Conservation (phyloP, 345 rosid genomes). For the Hevea brasiliensis region DNA sequence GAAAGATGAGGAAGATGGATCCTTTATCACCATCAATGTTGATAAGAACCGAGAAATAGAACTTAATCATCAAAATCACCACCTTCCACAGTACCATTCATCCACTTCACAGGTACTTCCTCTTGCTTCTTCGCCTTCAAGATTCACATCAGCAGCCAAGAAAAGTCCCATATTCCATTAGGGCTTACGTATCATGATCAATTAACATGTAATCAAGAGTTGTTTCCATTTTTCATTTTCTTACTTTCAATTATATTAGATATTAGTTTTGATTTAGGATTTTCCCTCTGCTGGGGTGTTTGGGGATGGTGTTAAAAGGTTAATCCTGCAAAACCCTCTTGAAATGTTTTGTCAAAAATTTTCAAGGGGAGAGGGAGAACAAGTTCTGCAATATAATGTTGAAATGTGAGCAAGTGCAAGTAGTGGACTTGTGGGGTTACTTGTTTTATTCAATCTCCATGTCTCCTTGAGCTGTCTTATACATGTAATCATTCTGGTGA, state of each 20-base stretch:
- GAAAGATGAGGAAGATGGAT: conserved; percentile 53
- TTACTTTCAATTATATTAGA: neutral
- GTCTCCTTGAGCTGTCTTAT: conserved; percentile 41
- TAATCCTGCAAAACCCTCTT: conserved; percentile 20
- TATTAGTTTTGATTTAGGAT: neutral
- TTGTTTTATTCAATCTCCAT: conserved; percentile 42
- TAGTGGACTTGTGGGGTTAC: conserved; percentile 39
- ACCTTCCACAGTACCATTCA: conserved; percentile 25
- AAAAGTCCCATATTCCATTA: conserved; percentile 20
- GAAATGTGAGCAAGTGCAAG: conserved; percentile 30
- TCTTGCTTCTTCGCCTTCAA: conserved; percentile 40
- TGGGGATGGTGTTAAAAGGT: conserved; percentile 12
- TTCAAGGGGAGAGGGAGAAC: conserved; percentile 21
- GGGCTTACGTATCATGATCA: conserved; percentile 17
- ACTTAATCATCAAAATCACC: conserved; percentile 23
- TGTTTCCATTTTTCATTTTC: neutral
- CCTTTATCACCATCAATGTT: conserved; percentile 52
- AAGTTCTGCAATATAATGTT: conserved; percentile 24
- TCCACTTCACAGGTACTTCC: conserved; percentile 44
- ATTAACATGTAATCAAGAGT: neutral
- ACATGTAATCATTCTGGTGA: conserved; percentile 39
- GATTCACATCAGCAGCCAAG: conserved; percentile 33
- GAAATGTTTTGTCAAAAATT: conserved; percentile 11
- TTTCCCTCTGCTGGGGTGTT: neutral
- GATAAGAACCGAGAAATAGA: conserved; percentile 45